Evolutionary conservation across 2,329 filamentous ascomycete species (phyloP).

Genomic region (Aureobasidium namibiae): DNA sequence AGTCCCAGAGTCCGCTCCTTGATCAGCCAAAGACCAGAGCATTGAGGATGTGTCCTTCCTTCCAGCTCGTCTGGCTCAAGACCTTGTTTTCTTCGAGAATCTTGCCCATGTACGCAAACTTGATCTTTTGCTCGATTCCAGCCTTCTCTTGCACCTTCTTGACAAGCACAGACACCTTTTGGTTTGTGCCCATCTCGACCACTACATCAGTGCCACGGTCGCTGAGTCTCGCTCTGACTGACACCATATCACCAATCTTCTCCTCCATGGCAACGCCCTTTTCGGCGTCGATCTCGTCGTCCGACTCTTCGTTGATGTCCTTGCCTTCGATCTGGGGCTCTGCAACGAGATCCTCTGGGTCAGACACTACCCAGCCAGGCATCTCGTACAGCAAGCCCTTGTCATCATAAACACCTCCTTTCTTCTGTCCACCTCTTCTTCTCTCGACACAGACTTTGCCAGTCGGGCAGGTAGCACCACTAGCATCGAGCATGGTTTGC

Average conservation of each 20-base stretch:
- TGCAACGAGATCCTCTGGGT: constrained; percentile 34
- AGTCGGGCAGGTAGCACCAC: constrained; percentile 45
- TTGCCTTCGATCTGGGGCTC: constrained; percentile 21
- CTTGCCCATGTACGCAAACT: constrained; percentile 73
- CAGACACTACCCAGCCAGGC: constrained; percentile 37
- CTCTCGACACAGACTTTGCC: constrained; percentile 24
- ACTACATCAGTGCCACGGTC: constrained; percentile 30
- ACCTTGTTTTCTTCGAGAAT: constrained; percentile 62
- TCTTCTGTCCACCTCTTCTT: constrained; percentile 17
- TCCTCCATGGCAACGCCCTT: constrained; percentile 28
- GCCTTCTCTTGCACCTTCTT: constrained; percentile 56
- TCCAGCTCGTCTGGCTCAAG: constrained; percentile 65
- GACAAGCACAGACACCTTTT: constrained; percentile 57
- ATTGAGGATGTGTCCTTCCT: constrained; percentile 66
- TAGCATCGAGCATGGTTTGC: constrained; percentile 72
- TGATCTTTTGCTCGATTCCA: constrained; percentile 56
- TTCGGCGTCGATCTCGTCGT: constrained; percentile 18
- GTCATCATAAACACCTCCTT: constrained; percentile 37
- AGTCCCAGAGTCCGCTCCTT: not conserved
- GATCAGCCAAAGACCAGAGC: constrained; percentile 52
- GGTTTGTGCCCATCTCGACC: constrained; percentile 27
- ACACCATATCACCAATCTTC: constrained; percentile 23
- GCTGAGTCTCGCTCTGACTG: constrained; percentile 31
- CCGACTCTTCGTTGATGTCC: constrained; percentile 19
- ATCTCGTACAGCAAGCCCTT: constrained; percentile 35